phyloP scores from a whole-genome alignment of 805 yeast species.

The Kuraishia floccosa region DNA sequence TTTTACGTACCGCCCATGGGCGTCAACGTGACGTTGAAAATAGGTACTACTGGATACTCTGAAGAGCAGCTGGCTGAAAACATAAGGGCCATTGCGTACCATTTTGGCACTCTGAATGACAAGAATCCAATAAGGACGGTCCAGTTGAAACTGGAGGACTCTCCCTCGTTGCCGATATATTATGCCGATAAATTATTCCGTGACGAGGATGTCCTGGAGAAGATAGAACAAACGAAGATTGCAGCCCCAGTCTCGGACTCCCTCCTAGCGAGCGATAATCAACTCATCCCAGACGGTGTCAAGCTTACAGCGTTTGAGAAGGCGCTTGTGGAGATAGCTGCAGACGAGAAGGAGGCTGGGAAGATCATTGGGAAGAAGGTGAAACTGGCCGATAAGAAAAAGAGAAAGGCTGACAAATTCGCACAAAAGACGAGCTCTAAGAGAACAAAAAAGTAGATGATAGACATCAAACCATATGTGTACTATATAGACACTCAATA shows the following conservation, averaged over 20 bases:
- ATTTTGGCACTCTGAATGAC: too few species aligned
- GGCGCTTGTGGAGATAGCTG: slow-evolving; percentile 73
- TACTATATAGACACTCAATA: slow-evolving; percentile 1
- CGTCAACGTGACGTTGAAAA: slow-evolving; percentile 47
- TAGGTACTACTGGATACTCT: slow-evolving; percentile 45
- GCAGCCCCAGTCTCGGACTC: slow-evolving; percentile 12
- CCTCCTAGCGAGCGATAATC: slow-evolving; percentile 10
- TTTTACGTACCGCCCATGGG: slow-evolving; percentile 65
- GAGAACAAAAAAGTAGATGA: slow-evolving; percentile 1
- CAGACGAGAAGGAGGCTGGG: slow-evolving; percentile 58
- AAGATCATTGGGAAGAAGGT: slow-evolving; percentile 50
- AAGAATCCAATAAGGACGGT: slow-evolving; percentile 39
- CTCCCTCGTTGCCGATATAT: slow-evolving; percentile 82
- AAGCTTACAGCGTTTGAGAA: slow-evolving; percentile 54
- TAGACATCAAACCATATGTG: too few species aligned
- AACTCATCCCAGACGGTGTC: slow-evolving; percentile 20
- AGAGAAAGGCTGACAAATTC: background rate
- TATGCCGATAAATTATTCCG: slow-evolving; percentile 44
- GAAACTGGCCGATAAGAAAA: slow-evolving; percentile 9
- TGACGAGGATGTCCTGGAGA: slow-evolving; percentile 36
- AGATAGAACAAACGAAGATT: slow-evolving; percentile 13
- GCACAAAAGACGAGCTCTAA: too few species aligned
- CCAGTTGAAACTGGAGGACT: slow-evolving; percentile 51
- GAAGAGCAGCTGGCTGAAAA: slow-evolving; percentile 47
- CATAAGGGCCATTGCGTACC: slow-evolving; percentile 37